Base-by-base conservation (phyloP, 495 filamentous ascomycete genomes). In the Trypethelium eluteriae region DNA sequence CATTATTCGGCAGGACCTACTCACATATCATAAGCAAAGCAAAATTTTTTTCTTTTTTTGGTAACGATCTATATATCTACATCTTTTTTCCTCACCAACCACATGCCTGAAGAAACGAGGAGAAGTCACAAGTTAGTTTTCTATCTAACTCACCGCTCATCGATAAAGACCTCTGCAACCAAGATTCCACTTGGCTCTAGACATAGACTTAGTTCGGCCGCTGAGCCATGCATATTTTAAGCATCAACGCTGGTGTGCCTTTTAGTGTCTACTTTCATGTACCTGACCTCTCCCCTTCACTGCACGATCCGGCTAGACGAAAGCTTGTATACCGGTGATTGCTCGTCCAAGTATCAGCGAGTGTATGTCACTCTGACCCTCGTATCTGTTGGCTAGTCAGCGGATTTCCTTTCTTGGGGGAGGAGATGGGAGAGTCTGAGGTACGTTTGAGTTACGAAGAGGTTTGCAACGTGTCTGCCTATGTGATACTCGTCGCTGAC, bases 361-460 rank as follows among this genome's bases (percentile, higher is more conserved):
- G 75, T 96, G 93, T 70, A 96, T 96, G 79, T 98, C 93, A 69
- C 91, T 96, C 76, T 96, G 93, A 7, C 93, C 93, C 78, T 97
- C 94, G 69, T 98, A 98, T 1, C 25, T 25, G 25, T 25, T 25
- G 25, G 25, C 25, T 25, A 25, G 25, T 25, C 25, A 25, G 25
- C 25, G 1, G 25, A 25, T 25, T 25, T 25, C 25, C 25, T 25
- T 25, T 25, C 25, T 25, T 1, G 25, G 25, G 25, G 25, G 25
- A 25, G 25, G 25, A 25, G 25, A 25, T 25, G 25, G 25, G 25
- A 25, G 1, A 25, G 25, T 25, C 25, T 25, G 25, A 25, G 1
- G 25, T 25, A 25, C 25, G 93, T 98, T 76, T 97, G 93, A 56
- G 93, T 96, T 64, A 98, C 95, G 75, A 96, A 98, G 67, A 98